Evolutionary conservation across 169 alveolate genomes (phyloP), one percentile per base, ranked within the genome.

Genomic region (Plasmodium fragile): DNA sequence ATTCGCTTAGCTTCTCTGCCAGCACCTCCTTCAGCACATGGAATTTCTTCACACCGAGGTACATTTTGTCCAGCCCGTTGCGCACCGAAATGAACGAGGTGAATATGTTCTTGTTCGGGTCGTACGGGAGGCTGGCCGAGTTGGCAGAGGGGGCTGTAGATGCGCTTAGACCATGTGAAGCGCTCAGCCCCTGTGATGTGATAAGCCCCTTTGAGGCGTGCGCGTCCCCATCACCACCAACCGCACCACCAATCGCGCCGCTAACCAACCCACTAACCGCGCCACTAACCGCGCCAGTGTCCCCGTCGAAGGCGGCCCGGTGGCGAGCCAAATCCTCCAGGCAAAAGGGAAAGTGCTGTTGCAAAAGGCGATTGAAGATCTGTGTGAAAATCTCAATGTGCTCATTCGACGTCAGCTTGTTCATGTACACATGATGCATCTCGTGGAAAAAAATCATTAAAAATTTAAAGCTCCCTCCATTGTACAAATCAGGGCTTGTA

Each of bases 81-180:
- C 97, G 96, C 45, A 97, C 98, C 34, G 99, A 96, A 28, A 98
- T 97, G 92, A 98, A 98, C 41, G 98, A 92, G 18, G 99, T 98
- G 94, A 95, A 97, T 25, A 98, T 95, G 78, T 94, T 83, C 53
- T 98, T 98, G 49, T 91, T 95, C 32, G 94, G 97, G 81, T 96
- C 95, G 16, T 96, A 94, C 39, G 94, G 98, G 22, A 95, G 97
- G 25, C 4, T 49, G 0, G 59, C 22, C 3, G 59, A 2, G 52
- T 7, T 11, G 4, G n/a, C 3, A 2, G 55, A 0, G 55, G 7
- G 0, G 55, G 49, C 11, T 2, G 53, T 43, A 4, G n/a, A n/a
- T n/a, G 4, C 53, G 3, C 11, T 43, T 71, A 92, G 92, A 45
- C 90, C 92, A 95, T 87, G 95, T 72, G 91, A 97, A n/a, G 4